phyloP scores from a whole-genome alignment of 2,329 filamentous ascomycete species.

The Aspergillus texensis region DNA sequence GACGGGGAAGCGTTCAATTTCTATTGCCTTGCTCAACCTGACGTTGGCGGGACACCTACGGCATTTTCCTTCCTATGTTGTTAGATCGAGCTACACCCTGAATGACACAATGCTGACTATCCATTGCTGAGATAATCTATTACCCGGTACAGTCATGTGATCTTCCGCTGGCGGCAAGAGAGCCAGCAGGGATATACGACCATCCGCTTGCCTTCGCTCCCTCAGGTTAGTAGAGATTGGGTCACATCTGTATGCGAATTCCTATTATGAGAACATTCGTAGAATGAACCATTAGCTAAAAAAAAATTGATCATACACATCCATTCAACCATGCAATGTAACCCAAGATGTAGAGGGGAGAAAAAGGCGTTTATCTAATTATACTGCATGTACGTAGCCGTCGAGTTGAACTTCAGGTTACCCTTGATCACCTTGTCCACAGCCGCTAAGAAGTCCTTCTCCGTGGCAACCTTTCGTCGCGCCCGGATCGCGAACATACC shows the following conservation, averaged over 20 bases:
- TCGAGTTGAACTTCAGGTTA: slow-evolving; percentile 99
- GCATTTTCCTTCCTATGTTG: not conserved
- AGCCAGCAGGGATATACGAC: not conserved
- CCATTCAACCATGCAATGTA: slow-evolving; percentile 33
- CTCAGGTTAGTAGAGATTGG: not conserved
- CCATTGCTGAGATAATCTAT: slow-evolving; percentile 9
- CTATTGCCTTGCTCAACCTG: not conserved
- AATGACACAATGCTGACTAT: not conserved
- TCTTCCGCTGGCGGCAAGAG: not conserved
- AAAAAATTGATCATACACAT: slow-evolving; percentile 37
- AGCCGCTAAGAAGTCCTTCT: slow-evolving; percentile 97
- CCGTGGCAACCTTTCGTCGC: slow-evolving; percentile 92
- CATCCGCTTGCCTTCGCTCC: not conserved
- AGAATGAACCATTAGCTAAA: slow-evolving; percentile 29
- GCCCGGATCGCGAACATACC: slow-evolving; percentile 98
- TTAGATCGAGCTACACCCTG: not conserved
- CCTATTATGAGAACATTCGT: slow-evolving; percentile 19
- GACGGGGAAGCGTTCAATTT: not conserved
- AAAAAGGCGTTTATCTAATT: slow-evolving; percentile 64
- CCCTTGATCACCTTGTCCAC: slow-evolving; percentile 99
- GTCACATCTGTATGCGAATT: not conserved
- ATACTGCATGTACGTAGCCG: slow-evolving; percentile 98
- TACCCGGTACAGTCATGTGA: slow-evolving; percentile 15
- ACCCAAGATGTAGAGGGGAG: slow-evolving; percentile 22
- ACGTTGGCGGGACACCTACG: not conserved